Percentiles rank a stretch among this genome's conserved stretches.
Evolutionary conservation across 805 yeast genomes (phyloP).

Genomic region (Lipomyces japonicus): DNA sequence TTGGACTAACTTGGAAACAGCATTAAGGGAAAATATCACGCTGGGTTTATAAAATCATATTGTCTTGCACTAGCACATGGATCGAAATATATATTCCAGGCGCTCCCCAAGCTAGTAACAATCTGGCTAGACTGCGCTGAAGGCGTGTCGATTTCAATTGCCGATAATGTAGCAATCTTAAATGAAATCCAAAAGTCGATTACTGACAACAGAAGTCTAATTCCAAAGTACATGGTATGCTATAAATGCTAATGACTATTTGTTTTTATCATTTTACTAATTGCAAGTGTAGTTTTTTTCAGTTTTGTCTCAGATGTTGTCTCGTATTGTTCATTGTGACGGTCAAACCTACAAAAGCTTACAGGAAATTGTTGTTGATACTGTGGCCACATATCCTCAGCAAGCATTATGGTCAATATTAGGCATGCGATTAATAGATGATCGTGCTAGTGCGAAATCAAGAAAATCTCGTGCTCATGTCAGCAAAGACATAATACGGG

Average conservation of each 20-base stretch:
- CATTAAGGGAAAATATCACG: conserved; percentile 47
- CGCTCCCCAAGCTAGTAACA: conserved; percentile 75
- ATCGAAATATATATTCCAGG: conserved; percentile 67
- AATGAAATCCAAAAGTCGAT: conserved; percentile 14
- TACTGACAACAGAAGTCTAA: conserved; percentile 41
- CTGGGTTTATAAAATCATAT: conserved; percentile 53
- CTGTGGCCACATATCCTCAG: conserved; percentile 66
- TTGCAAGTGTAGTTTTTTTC: conserved; percentile 56
- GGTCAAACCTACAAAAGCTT: conserved; percentile 54
- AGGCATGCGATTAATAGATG: too few species aligned
- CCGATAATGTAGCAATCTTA: conserved; percentile 22
- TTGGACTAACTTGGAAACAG: conserved; percentile 24
- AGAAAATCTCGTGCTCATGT: too few species aligned
- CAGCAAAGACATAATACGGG: too few species aligned
- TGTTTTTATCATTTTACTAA: not conserved
- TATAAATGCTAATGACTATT: not conserved
- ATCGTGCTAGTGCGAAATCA: too few species aligned
- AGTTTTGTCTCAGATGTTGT: conserved; percentile 78
- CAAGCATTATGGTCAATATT: conserved; percentile 83
- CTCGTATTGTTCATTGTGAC: conserved; percentile 68
- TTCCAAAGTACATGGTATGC: conserved; percentile 47
- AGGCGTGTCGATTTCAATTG: conserved; percentile 1
- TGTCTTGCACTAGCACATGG: conserved; percentile 60
- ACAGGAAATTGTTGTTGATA: conserved; percentile 51
- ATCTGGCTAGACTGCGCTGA: conserved; percentile 75